phyloP scores from a whole-genome alignment of 2,329 filamentous ascomycete species.

The Dothistroma pini region DNA sequence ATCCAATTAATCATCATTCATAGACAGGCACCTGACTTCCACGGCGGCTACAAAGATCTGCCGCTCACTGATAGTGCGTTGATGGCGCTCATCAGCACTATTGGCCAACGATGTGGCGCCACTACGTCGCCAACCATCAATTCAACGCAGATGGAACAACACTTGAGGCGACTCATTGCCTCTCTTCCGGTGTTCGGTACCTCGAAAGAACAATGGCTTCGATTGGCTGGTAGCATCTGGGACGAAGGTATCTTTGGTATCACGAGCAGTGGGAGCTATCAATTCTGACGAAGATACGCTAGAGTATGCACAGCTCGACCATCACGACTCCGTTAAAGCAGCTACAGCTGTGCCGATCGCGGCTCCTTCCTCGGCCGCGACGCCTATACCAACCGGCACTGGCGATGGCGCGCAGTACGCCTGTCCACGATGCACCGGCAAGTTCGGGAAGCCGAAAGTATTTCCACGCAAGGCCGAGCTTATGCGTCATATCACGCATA shows the following conservation, averaged over 20 bases:
- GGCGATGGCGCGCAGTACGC: neutral
- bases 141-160: neutral
- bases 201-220: neutral
- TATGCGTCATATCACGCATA: neutral
- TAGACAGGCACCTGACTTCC: neutral
- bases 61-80: neutral
- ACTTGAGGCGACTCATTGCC: neutral
- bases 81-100: neutral
- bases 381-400: neutral
- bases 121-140: neutral
- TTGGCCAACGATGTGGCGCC: neutral
- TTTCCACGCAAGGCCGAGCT: neutral
- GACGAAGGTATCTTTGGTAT: neutral
- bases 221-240: neutral
- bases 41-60: neutral
- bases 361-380: neutral
- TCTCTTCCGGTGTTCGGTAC: neutral
- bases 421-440: neutral
- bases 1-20: neutral
- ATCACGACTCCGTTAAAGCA: neutral
- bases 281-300: neutral
- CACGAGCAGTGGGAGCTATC: neutral
- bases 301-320: neutral
- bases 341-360: neutral
- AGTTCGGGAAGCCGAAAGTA: neutral